Evolutionary conservation across 176 grass and related monocot species (phyloP).

Genomic region (Triticum timopheevii): DNA sequence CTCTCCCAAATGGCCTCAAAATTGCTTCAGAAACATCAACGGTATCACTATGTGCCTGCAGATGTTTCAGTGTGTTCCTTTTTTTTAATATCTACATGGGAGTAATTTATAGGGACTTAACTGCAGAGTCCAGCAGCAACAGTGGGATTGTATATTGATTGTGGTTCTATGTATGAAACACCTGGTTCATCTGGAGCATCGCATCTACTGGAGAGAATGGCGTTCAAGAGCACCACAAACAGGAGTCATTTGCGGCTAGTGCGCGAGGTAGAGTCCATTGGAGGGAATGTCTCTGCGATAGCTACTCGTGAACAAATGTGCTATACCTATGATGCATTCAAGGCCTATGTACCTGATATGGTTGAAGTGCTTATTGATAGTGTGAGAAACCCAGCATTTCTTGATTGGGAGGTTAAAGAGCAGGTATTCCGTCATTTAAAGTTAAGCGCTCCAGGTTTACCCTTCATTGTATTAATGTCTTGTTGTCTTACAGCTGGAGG

Average conservation of each 20-base stretch:
- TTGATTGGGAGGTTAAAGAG: slow-evolving; percentile 61
- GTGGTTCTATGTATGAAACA: slow-evolving; percentile 80
- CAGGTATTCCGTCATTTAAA: slow-evolving; percentile 36
- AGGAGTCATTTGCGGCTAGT: slow-evolving; percentile 70
- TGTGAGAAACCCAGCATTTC: slow-evolving; percentile 60
- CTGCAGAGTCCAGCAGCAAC: slow-evolving; percentile 61
- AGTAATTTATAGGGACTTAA: slow-evolving; percentile 28
- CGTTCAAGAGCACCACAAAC: slow-evolving; percentile 79
- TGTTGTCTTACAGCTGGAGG: slow-evolving; percentile 57
- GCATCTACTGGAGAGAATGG: slow-evolving; percentile 74
- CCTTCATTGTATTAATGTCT: not conserved
- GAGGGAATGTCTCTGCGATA: slow-evolving; percentile 61
- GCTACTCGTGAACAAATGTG: slow-evolving; percentile 74
- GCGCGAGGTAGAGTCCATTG: slow-evolving; percentile 75
- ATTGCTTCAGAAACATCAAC: slow-evolving; percentile 57
- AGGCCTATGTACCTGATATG: slow-evolving; percentile 62
- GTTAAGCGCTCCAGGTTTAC: not conserved
- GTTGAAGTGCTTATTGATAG: slow-evolving; percentile 72
- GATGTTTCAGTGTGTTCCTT: not conserved
- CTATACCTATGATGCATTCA: slow-evolving; percentile 84
- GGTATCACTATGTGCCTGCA: slow-evolving; percentile 29
- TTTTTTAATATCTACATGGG: not conserved
- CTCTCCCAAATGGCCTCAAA: slow-evolving; percentile 72
- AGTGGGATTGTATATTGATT: slow-evolving; percentile 76
- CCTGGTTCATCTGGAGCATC: slow-evolving; percentile 54